Evolutionary conservation across 2,329 filamentous ascomycete genomes (phyloP).

Genomic region (Ophiostoma novo-ulmi): DNA sequence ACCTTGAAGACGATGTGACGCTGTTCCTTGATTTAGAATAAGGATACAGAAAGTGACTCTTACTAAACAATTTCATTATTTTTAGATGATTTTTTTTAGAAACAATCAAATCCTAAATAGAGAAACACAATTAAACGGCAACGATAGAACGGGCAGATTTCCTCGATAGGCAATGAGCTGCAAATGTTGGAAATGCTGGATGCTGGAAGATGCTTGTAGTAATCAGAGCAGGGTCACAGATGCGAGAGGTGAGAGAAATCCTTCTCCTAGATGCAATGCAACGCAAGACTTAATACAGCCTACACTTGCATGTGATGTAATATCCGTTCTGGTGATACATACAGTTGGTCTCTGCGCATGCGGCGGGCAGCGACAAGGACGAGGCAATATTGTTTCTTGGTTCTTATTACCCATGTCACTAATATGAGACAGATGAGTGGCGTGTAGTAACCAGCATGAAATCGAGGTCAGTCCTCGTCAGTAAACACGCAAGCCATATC

Average conservation of each 20-base stretch:
- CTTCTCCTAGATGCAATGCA: background rate
- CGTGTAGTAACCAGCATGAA: background rate
- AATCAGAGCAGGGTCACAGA: background rate
- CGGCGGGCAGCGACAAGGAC: no score
- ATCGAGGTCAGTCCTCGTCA: background rate
- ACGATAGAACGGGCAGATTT: background rate
- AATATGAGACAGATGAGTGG: background rate
- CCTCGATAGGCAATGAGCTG: background rate
- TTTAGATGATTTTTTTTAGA: no score
- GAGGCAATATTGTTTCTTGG: background rate
- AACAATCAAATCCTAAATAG: background rate
- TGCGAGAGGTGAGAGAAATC: background rate
- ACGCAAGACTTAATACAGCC: background rate
- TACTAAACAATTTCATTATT: no score
- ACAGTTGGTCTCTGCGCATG: background rate
- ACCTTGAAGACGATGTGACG: background rate
- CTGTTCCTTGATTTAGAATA: background rate
- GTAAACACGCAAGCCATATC: background rate
- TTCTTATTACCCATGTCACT: background rate
- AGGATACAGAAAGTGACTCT: no score
- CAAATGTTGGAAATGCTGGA: background rate
- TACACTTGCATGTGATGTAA: background rate
- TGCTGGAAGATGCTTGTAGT: no score
- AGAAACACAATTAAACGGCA: background rate
- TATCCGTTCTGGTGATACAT: background rate